Conservation (phyloP, 164 flowering plant species). For the Brasenia schreberi region DNA sequence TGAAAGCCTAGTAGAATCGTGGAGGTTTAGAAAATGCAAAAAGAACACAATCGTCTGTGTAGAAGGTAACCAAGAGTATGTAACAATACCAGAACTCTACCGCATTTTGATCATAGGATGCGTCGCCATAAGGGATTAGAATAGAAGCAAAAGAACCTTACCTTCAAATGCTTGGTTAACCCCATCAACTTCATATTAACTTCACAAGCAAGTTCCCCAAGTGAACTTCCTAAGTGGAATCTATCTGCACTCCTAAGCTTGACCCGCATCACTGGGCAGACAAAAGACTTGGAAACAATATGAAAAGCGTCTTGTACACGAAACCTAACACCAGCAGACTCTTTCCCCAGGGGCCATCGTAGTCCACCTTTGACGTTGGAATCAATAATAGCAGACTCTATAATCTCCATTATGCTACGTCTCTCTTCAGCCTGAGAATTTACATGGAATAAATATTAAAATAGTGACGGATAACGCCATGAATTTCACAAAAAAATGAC, state of each 20-base stretch:
- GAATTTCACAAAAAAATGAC: not conserved
- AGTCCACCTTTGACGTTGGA: conserved; percentile 37
- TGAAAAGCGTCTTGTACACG: conserved; percentile 38
- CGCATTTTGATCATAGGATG: too few species aligned
- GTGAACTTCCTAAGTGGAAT: conserved; percentile 27
- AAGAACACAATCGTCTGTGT: not conserved
- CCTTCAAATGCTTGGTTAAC: conserved; percentile 17
- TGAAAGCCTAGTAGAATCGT: not conserved
- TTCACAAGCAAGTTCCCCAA: conserved; percentile 33
- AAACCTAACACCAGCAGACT: conserved; percentile 25
- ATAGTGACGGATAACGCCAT: not conserved
- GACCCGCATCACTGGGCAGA: conserved; percentile 19
- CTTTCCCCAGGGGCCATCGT: conserved; percentile 49
- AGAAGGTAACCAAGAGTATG: not conserved
- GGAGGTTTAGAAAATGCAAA: not conserved
- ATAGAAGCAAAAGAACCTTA: conserved; percentile 3
- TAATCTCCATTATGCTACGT: conserved; percentile 17
- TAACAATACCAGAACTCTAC: not conserved
- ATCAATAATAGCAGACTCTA: conserved; percentile 36
- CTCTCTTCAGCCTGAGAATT: conserved; percentile 38
- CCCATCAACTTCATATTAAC: conserved; percentile 28
- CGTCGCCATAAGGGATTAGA: not conserved
- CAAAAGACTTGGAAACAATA: conserved; percentile 20
- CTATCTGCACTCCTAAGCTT: conserved; percentile 41
- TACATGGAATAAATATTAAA: not conserved